Percentiles rank a stretch among this genome's conserved stretches.
These are phyloP conservation scores for Xylaria sp. DNA, from an alignment of 2,329 filamentous ascomycete species.

Conservation along the genomic window DNA sequence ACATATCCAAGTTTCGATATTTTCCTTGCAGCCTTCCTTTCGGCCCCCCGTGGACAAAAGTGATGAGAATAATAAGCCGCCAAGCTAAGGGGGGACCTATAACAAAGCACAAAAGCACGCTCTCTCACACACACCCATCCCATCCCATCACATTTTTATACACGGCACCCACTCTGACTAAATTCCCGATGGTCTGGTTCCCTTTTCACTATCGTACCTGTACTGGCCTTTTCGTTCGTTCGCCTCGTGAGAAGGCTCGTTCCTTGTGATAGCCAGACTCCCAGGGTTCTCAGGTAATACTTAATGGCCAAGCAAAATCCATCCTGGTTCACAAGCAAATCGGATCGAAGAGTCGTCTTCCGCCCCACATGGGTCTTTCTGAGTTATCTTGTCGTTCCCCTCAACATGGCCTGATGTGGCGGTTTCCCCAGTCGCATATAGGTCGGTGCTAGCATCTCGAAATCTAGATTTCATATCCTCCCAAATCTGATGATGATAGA, in stretches of 20 bases:
- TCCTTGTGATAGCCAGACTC: not conserved
- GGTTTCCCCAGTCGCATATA: slow-evolving; percentile 17
- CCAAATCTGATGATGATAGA: not conserved
- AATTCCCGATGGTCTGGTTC: slow-evolving; percentile 16
- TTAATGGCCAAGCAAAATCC: slow-evolving; percentile 5
- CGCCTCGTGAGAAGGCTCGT: not conserved
- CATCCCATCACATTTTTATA: not conserved
- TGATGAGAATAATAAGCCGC: slow-evolving; percentile 1
- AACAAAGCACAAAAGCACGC: not conserved
- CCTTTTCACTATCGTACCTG: slow-evolving; percentile 1
- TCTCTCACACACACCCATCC: not conserved
- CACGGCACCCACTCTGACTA: not conserved
- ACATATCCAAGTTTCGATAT: not conserved
- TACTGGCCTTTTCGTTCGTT: slow-evolving; percentile 11
- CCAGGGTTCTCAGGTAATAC: slow-evolving; percentile 1
- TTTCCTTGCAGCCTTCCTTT: not conserved
- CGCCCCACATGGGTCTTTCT: slow-evolving; percentile 12
- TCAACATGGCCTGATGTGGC: slow-evolving; percentile 30
- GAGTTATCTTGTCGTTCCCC: slow-evolving; percentile 10
- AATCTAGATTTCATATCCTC: not conserved
- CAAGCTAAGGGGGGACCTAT: not conserved
- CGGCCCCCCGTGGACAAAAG: not conserved
- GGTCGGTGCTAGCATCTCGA: not conserved
- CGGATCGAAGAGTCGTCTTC: slow-evolving; percentile 8
- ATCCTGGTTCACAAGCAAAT: slow-evolving; percentile 17